Percentiles rank a stretch among this genome's conserved stretches.
Evolutionary conservation across 306 rosid species (phyloP).

Genomic region (Cicer bijugum): DNA sequence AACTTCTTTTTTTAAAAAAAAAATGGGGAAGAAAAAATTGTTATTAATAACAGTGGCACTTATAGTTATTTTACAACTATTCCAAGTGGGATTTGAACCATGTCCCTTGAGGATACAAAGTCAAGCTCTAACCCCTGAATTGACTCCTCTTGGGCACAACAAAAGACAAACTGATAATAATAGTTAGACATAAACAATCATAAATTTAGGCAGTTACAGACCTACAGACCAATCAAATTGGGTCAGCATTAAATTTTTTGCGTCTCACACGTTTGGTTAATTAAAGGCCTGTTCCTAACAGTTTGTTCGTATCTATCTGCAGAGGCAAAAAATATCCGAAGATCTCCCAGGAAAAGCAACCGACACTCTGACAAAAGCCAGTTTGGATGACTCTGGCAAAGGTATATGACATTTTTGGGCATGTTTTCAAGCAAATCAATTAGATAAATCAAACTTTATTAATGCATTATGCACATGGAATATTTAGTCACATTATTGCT

Average conservation of each 20-base stretch:
- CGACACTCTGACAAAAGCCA: conserved; percentile 53
- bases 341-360: conserved; percentile 55
- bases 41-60: too few relatives aligned
- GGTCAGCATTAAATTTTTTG: neutral
- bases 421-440: conserved; percentile 31
- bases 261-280: neutral
- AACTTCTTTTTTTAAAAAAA: too few relatives aligned
- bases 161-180: neutral
- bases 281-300: neutral
- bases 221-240: neutral
- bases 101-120: too few relatives aligned
- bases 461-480: conserved; percentile 3
- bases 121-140: too few relatives aligned
- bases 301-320: conserved; percentile 41
- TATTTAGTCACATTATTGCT: neutral
- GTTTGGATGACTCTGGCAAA: conserved; percentile 50
- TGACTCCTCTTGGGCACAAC: neutral
- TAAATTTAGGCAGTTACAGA: neutral
- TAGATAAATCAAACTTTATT: conserved; percentile 15
- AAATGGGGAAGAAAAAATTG: too few relatives aligned
- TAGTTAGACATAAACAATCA: conserved; percentile 2
- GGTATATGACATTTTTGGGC: conserved; percentile 48
- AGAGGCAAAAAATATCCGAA: conserved; percentile 58
- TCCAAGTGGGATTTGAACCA: too few relatives aligned
- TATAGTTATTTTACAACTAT: too few relatives aligned